Conservation (phyloP, 2,329 filamentous ascomycete genomes). For the Allantophomopsis lycopodina region DNA sequence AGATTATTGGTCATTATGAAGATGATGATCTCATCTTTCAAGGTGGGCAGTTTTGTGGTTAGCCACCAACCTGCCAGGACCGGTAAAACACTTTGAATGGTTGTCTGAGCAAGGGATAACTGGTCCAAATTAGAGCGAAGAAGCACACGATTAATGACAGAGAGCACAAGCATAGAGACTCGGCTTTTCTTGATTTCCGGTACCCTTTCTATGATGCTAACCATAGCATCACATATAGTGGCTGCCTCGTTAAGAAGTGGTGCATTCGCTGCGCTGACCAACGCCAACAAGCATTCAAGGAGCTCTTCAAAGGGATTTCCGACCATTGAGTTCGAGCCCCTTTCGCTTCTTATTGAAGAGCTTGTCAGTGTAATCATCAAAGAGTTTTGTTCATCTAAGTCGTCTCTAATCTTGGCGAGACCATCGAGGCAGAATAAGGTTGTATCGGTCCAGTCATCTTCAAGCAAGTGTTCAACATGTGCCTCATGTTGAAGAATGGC, state of each 20-base stretch:
- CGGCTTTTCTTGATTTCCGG: too few species aligned
- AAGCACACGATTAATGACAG: slow-evolving; percentile 60
- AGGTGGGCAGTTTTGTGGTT: slow-evolving; percentile 38
- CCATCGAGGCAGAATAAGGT: slow-evolving; percentile 39
- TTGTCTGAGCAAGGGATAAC: slow-evolving; percentile 41
- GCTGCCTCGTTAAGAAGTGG: slow-evolving; percentile 44
- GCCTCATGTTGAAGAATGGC: slow-evolving; percentile 58
- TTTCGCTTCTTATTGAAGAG: too few species aligned
- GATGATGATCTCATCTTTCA: slow-evolving; percentile 69
- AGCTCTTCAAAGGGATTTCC: slow-evolving; percentile 34
- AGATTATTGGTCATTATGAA: slow-evolving; percentile 53
- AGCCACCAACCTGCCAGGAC: slow-evolving; percentile 53
- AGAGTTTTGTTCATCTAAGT: too few species aligned
- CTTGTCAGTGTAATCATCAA: too few species aligned
- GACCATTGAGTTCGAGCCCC: slow-evolving; percentile 5
- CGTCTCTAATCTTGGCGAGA: too few species aligned
- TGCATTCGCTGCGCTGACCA: slow-evolving; percentile 54
- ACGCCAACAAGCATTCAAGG: slow-evolving; percentile 49
- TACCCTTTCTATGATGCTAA: too few species aligned
- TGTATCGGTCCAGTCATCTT: slow-evolving; percentile 23
- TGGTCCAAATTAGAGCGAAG: slow-evolving; percentile 54
- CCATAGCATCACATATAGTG: background rate
- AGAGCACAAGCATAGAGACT: slow-evolving; percentile 42
- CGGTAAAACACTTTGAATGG: slow-evolving; percentile 48
- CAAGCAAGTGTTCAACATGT: slow-evolving; percentile 67